Evolutionary conservation across 371 early-diverging fungal genomes (phyloP), one percentile per base, ranked within the genome.

Genomic region (Caulochytrium protostelioides): DNA sequence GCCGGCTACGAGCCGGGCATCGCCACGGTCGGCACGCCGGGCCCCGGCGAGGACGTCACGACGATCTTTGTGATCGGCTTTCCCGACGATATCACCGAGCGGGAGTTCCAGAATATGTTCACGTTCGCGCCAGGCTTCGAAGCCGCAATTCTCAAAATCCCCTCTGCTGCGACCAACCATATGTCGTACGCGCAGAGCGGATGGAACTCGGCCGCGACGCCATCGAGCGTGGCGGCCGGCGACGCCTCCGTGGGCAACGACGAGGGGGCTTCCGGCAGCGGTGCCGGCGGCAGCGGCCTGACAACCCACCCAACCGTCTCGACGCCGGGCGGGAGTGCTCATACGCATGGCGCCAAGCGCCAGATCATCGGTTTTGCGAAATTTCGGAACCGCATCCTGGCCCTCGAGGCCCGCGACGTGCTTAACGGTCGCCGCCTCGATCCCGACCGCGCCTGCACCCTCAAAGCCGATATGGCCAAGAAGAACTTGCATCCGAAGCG

Each of bases 21-120:
- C n/a, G n/a, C n/a, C n/a, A n/a, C n/a, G n/a, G n/a, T n/a, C n/a
- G n/a, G n/a, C n/a, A n/a, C n/a, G 25, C 25, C 25, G 25, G 12
- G 25, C 21, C n/a, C 22, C 17, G 35, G 43, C 35, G 64, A 63
- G 30, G 62, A 65, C 27, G 63, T 94, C 38, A 78, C 83, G 2
- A 90, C 92, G 28, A 86, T 94, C 41, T 94, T 91, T 64, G 87
- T 91, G 2, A 86, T 89, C 13, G 95, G 95, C 3, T 87, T 94
- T 39, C 95, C 95, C 15, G 87, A 90, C 22, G 89, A 94, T 55
- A 83, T 91, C 76, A 68, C 66, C 45, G 95, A 94, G 54, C 57
- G 95, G 43, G 95, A 94, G 57, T 90, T 94, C 45, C 85, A 84
- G 44, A 90, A 86, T 54, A 86, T 90, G 87, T 94, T 94, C 59